Percentiles rank a stretch among this genome's conserved stretches.
Evolutionary conservation across 805 yeast species (phyloP).

Genomic region (Saturnispora silvae): DNA sequence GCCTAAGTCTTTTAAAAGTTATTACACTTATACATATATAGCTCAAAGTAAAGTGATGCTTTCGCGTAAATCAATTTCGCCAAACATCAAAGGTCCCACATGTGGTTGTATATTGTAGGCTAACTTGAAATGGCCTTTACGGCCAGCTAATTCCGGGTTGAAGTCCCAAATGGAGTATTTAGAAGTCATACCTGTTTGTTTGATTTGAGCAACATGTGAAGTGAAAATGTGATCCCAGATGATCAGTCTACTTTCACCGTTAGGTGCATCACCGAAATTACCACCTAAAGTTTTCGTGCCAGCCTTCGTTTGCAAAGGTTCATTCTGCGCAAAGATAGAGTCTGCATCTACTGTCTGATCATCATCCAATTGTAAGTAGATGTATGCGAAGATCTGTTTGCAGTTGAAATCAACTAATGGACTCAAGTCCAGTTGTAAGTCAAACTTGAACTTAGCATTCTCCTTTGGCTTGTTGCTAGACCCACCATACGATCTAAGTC

Average conservation of each 20-base stretch:
- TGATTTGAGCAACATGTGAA: constrained; percentile 41
- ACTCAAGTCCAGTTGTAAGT: constrained; percentile 61
- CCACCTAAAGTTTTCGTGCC: constrained; percentile 6
- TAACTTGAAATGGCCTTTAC: constrained; percentile 56
- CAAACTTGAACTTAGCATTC: constrained; percentile 61
- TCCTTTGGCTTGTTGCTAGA: constrained; percentile 60
- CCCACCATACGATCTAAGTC: constrained; percentile 42
- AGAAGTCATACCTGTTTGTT: constrained; percentile 42
- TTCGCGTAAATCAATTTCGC: constrained; percentile 33
- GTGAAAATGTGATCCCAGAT: constrained; percentile 85
- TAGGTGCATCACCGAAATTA: constrained; percentile 7
- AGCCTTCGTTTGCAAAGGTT: not conserved
- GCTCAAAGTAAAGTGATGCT: constrained; percentile 17
- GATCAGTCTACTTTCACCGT: constrained; percentile 43
- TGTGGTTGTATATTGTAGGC: constrained; percentile 93
- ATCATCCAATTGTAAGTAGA: constrained; percentile 60
- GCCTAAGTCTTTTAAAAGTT: not conserved
- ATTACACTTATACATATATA: constrained; percentile 1
- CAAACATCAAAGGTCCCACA: constrained; percentile 71
- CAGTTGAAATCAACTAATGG: constrained; percentile 94
- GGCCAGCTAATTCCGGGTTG: constrained; percentile 46
- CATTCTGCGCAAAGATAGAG: not conserved
- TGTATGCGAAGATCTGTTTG: constrained; percentile 85
- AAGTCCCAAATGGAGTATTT: constrained; percentile 87
- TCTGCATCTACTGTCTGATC: constrained; percentile 1